These are phyloP conservation scores for Didymosphaeria variabile DNA, from an alignment of 2,329 filamentous ascomycete genomes.

Conservation along the genomic window DNA sequence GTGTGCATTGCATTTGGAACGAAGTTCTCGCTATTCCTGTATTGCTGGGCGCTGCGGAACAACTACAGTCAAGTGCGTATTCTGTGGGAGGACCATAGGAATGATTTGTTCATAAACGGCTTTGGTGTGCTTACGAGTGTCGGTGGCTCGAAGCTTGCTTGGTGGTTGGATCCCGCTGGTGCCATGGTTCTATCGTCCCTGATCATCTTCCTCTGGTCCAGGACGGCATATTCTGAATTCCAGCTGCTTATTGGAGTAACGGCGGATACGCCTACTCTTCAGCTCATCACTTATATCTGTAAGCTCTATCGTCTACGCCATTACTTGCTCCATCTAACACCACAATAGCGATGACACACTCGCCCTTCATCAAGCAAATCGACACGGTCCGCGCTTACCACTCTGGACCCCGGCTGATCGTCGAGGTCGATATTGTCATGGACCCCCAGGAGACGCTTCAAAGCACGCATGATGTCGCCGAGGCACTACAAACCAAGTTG, in stretches of 20 bases:
- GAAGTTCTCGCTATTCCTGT: slow-evolving; percentile 84
- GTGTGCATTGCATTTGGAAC: slow-evolving; percentile 85
- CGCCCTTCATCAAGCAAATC: slow-evolving; percentile 78
- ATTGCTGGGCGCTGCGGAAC: slow-evolving; percentile 91
- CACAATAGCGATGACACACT: slow-evolving; percentile 78
- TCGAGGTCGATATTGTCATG: slow-evolving; percentile 98
- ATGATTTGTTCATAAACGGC: slow-evolving; percentile 96
- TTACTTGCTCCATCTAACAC: not conserved
- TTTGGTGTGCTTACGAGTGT: slow-evolving; percentile 91
- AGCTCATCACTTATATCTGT: slow-evolving; percentile 95
- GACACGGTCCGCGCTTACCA: slow-evolving; percentile 97
- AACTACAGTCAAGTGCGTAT: slow-evolving; percentile 92
- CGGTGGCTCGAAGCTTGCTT: slow-evolving; percentile 85
- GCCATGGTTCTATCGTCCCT: slow-evolving; percentile 83
- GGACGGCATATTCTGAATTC: slow-evolving; percentile 89
- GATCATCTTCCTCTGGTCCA: slow-evolving; percentile 82
- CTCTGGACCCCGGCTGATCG: slow-evolving; percentile 85
- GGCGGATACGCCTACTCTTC: slow-evolving; percentile 84
- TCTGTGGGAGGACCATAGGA: slow-evolving; percentile 95
- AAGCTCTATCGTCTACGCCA: slow-evolving; percentile 36
- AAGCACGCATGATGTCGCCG: slow-evolving; percentile 90
- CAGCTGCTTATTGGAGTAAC: slow-evolving; percentile 89
- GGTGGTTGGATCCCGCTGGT: slow-evolving; percentile 96
- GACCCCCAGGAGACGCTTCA: slow-evolving; percentile 74
- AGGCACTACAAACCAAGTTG: slow-evolving; percentile 92